Evolutionary conservation across 768 basidiomycete genomes (phyloP), one percentile per base, ranked within the genome.

Genomic region (Gyrodon lividus): DNA sequence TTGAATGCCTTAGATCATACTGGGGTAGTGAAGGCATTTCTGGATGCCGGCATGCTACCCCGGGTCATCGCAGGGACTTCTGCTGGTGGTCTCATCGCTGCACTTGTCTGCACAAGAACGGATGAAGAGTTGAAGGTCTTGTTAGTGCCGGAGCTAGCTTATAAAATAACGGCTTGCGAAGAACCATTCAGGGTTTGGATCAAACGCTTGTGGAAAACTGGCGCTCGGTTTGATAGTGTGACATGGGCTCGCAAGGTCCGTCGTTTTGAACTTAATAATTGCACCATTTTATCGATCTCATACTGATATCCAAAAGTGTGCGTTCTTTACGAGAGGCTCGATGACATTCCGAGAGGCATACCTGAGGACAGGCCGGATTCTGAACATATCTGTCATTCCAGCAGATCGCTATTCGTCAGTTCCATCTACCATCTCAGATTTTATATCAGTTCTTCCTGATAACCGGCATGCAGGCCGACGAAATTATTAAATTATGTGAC

Each of bases 291-390:
- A 31, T 44, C 39, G 17, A 47, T 33, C 6, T 34, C 8, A 19
- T 42, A 6, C 30, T 19, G 40, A 16, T n/a, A 26, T n/a, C 37
- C 23, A 5, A 9, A 43, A 93, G 92, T 82, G 87, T 46, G 75
- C 83, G 12, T 99, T 92, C 73, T 98, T 96, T 67, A 96, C 93
- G 7, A 79, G 85, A 52, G 96, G 96, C 3, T 93, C 91, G 2
- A 82, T 91, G 81, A 98, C 96, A 2, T 99, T 99, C 72, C 83
- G 83, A 43, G 97, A 99, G 66, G 96, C 96, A 1, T 98, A 96
- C 61, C 72, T 92, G 62, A 77, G 87, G 59, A 99, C 97, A 0
- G 96, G 96, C 22, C 81, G 96, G 34, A 89, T 96, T 23, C 75
- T 99, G 28, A 98, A 98, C 64, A 85, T 98, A 24, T 94, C 92